phyloP scores from a whole-genome alignment of 805 yeast species.

The Danielia oregonensis region DNA sequence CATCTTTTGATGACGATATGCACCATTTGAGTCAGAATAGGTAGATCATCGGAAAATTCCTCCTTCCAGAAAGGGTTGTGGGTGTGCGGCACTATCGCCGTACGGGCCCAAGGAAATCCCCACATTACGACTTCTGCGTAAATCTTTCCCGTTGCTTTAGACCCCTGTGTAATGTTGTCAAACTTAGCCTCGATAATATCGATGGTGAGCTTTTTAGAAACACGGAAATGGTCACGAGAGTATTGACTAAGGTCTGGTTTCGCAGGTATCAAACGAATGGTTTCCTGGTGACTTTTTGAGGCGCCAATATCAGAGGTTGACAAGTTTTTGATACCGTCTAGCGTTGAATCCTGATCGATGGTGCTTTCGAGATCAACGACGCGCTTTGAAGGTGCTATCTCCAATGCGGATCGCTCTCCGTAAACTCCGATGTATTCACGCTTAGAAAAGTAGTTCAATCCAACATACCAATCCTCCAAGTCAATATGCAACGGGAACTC shows the following conservation, averaged over 20 bases:
- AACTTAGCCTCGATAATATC: conserved; percentile 67
- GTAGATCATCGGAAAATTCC: conserved; percentile 58
- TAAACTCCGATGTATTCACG: conserved; percentile 47
- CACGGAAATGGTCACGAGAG: conserved; percentile 40
- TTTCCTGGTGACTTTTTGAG: too few relatives aligned
- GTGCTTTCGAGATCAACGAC: conserved; percentile 16
- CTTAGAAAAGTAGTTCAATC: conserved; percentile 59
- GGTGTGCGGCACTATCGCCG: conserved; percentile 54
- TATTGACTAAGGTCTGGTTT: conserved; percentile 8
- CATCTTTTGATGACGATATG: conserved; percentile 45
- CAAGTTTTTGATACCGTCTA: conserved; percentile 2
- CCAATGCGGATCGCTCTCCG: conserved; percentile 7
- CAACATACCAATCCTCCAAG: conserved; percentile 74
- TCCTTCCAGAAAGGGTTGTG: conserved; percentile 81
- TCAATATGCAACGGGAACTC: conserved; percentile 67
- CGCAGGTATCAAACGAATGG: not conserved
- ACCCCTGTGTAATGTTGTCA: conserved; percentile 18
- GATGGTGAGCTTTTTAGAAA: conserved; percentile 50
- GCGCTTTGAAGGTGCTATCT: conserved; percentile 6
- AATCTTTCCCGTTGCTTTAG: conserved; percentile 25
- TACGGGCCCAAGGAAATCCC: conserved; percentile 74
- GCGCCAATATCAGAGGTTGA: not conserved
- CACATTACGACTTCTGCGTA: conserved; percentile 74
- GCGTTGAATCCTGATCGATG: conserved; percentile 7
- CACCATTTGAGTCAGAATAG: conserved; percentile 50